A percentile compares a stretch with the other conserved stretches of the same genome.
These are phyloP conservation scores for Cladosporium sp. DNA, from an alignment of 2,329 filamentous ascomycete species.

Conservation along the genomic window DNA sequence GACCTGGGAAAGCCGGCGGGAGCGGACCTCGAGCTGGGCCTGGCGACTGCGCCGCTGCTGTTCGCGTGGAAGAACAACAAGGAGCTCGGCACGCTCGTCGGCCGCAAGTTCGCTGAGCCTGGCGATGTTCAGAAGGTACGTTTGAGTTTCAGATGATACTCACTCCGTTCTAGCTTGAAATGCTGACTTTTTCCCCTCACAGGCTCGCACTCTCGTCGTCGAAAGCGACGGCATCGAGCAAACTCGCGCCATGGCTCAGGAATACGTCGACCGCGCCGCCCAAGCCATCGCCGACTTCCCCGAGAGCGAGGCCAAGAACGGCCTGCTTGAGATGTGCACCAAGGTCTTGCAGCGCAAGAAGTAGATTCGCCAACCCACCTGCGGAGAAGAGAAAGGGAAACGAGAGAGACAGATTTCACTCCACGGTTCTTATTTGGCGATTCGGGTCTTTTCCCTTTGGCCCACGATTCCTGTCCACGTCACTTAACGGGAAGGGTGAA, in stretches of 20 bases:
- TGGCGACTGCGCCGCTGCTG: slow-evolving; percentile 88
- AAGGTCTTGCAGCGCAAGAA: slow-evolving; percentile 89
- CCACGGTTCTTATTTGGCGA: too few species aligned
- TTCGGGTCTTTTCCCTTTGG: too few species aligned
- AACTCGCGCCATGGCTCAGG: slow-evolving; percentile 82
- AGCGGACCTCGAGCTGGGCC: slow-evolving; percentile 85
- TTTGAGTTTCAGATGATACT: slow-evolving; percentile 16
- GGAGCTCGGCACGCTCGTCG: slow-evolving; percentile 84
- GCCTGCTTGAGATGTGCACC: slow-evolving; percentile 86
- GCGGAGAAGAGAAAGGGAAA: too few species aligned
- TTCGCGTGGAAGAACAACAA: slow-evolving; percentile 85
- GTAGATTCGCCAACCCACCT: too few species aligned
- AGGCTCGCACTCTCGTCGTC: slow-evolving; percentile 85
- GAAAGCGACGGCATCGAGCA: slow-evolving; percentile 85
- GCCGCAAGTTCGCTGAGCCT: slow-evolving; percentile 78
- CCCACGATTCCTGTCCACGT: too few species aligned
- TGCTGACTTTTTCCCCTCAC: slow-evolving; percentile 17
- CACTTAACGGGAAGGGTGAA: too few species aligned
- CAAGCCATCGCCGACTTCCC: slow-evolving; percentile 78
- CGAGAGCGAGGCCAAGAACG: slow-evolving; percentile 89
- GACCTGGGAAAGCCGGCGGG: slow-evolving; percentile 94
- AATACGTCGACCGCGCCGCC: slow-evolving; percentile 85
- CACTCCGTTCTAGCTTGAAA: too few species aligned
- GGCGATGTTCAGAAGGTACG: slow-evolving; percentile 83
- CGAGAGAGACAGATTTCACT: too few species aligned